Evolutionary conservation across 768 basidiomycete species (phyloP), one percentile per base, ranked within the genome.

Genomic region (Suillus cothurnatus): DNA sequence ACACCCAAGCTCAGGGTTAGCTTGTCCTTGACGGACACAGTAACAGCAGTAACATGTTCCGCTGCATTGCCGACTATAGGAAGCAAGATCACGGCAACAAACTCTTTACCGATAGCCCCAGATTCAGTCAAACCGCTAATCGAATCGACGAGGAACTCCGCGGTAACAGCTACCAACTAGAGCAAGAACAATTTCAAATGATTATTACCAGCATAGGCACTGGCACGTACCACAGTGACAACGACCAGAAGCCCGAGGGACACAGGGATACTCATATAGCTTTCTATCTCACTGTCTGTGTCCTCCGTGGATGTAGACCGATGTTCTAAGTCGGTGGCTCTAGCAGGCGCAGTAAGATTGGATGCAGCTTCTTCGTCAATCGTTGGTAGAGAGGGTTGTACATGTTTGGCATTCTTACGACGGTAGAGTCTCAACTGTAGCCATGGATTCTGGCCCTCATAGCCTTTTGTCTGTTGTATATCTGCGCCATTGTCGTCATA

Each of bases 31-130:
- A 94, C 90, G 0, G 95, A 93, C 8, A 95, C 95, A 1, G 91
- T 90, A 32, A 97, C 93, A 17, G 95, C 95, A 3, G 94, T 97
- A 45, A 89, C 90, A 72, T 96, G 95, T 72, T 97, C 95, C 63
- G 92, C 94, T 7, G 93, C 91, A 72, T 94, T 95, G 23, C 93
- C 93, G 17, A 95, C 95, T 43, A 97, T 94, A 7, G 97, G 97
- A 9, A 99, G 84, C 17, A 99, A 81, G 69, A 91, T 91, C 49
- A 97, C 77, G 15, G 93, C 95, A 66, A 97, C 89, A 72, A 95
- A 99, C 74, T 92, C 92, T 66, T 86, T 85, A 65, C 80, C 85
- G 62, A 99, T 90, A 8, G 31, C 19, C 28, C 88, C 87, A 0
- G 71, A 71, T 0, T 69, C 71, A 0, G 92, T 90, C 43, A 98